These are phyloP conservation scores for Alternaria longipes DNA, from an alignment of 2,329 filamentous ascomycete genomes.

Conservation along the genomic window DNA sequence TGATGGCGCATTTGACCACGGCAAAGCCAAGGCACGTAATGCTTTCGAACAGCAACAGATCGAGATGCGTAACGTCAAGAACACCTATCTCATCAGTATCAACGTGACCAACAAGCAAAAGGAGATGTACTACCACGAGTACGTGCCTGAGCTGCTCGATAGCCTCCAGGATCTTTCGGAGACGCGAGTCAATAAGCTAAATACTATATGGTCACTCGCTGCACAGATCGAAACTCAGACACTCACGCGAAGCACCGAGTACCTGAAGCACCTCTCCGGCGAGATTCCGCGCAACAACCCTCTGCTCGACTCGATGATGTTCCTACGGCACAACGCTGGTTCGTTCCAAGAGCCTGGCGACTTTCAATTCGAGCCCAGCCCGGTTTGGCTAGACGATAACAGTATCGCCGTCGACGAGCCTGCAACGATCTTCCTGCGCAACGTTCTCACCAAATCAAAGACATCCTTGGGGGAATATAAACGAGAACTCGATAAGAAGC, in stretches of 20 bases:
- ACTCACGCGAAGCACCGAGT: slow-evolving; percentile 75
- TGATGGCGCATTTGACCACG: slow-evolving; percentile 86
- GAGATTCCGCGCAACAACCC: slow-evolving; percentile 92
- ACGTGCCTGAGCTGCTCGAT: slow-evolving; percentile 91
- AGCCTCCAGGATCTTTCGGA: slow-evolving; percentile 91
- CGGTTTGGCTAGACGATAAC: slow-evolving; percentile 95
- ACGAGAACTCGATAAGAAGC: slow-evolving; percentile 84
- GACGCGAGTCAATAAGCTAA: slow-evolving; percentile 83
- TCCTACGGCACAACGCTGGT: slow-evolving; percentile 87
- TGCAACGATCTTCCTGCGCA: slow-evolving; percentile 89
- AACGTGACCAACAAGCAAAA: slow-evolving; percentile 98
- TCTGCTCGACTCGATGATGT: slow-evolving; percentile 96
- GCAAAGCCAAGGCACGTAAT: slow-evolving; percentile 87
- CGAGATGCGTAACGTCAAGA: slow-evolving; percentile 98
- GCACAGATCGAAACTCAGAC: slow-evolving; percentile 82
- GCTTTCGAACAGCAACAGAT: slow-evolving; percentile 90
- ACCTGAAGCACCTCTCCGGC: slow-evolving; percentile 75
- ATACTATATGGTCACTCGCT: slow-evolving; percentile 84
- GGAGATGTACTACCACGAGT: slow-evolving; percentile 96
- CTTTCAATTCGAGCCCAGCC: slow-evolving; percentile 90
- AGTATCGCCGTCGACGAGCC: slow-evolving; percentile 85
- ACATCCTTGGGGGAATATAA: slow-evolving; percentile 80
- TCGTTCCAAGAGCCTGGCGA: slow-evolving; percentile 84
- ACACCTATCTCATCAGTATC: slow-evolving; percentile 95
- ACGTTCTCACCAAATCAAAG: slow-evolving; percentile 91